Conservation (phyloP, 2,329 filamentous ascomycete genomes). For the Hysterium pulicare region DNA sequence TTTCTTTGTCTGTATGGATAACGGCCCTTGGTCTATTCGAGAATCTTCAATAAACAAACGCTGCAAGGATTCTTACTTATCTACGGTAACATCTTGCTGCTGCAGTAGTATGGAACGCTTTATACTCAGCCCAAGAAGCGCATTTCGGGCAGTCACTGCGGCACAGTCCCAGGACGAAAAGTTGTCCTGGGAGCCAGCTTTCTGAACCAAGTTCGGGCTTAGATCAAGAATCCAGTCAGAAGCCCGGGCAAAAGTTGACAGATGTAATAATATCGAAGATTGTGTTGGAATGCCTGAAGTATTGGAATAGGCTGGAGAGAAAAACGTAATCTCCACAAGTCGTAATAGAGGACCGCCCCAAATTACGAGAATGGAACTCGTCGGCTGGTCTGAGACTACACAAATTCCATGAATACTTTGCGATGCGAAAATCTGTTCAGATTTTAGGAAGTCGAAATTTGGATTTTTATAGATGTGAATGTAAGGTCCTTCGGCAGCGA, state of each 20-base stretch:
- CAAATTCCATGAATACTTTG: constrained; percentile 73
- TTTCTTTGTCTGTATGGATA: too few relatives aligned
- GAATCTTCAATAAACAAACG: background rate
- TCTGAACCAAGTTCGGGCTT: constrained; percentile 1
- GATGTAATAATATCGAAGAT: constrained; percentile 1
- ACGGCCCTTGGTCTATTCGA: background rate
- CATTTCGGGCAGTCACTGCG: constrained; percentile 85
- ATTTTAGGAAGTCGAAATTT: constrained; percentile 20
- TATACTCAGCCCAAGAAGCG: constrained; percentile 56
- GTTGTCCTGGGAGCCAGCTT: constrained; percentile 4
- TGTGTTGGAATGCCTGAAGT: background rate
- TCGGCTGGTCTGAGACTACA: constrained; percentile 30
- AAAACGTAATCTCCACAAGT: constrained; percentile 32
- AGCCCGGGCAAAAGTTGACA: constrained; percentile 21
- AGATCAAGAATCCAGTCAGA: constrained; percentile 39
- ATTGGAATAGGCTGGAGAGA: constrained; percentile 15
- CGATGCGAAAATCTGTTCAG: constrained; percentile 57
- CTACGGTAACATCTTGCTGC: constrained; percentile 1
- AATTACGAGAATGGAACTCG: constrained; percentile 25
- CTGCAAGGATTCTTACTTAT: constrained; percentile 11
- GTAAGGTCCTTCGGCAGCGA: constrained; percentile 44
- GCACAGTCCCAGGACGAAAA: constrained; percentile 35
- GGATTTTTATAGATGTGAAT: constrained; percentile 37
- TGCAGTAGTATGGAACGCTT: constrained; percentile 5
- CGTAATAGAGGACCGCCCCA: constrained; percentile 47